Conservation (phyloP, 1,284 basidiomycete genomes). For the Stygiomarasmius scandens region DNA sequence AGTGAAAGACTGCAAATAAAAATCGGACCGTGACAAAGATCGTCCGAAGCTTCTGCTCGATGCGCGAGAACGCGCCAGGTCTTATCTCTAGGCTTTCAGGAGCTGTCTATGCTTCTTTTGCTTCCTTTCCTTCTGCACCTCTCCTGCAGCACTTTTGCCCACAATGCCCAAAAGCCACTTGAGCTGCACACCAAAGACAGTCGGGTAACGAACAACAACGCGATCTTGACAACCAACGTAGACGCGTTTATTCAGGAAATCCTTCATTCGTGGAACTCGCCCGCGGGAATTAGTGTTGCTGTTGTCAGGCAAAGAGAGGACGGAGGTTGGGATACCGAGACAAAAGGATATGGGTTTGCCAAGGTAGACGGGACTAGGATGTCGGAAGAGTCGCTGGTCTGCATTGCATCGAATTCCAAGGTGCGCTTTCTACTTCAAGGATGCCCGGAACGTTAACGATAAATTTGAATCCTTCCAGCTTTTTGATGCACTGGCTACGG, state of each 20-base stretch:
- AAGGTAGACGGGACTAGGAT: background rate
- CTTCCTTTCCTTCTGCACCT: too few relatives aligned
- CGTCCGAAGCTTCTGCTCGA: too few relatives aligned
- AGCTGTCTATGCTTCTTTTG: too few relatives aligned
- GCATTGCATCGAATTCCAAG: conserved; percentile 15
- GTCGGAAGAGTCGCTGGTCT: conserved; percentile 5
- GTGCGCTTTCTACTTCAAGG: conserved; percentile 5
- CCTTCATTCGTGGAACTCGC: conserved; percentile 7
- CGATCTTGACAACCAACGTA: background rate
- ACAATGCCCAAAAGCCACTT: background rate
- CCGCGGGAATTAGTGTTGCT: conserved; percentile 5
- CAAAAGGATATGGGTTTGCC: conserved; percentile 9
- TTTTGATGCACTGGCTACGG: conserved; percentile 22
- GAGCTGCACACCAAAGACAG: background rate
- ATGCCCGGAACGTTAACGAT: too few relatives aligned
- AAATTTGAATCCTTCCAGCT: conserved; percentile 29
- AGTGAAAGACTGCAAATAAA: too few relatives aligned
- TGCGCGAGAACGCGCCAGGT: too few relatives aligned
- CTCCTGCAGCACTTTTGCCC: too few relatives aligned
- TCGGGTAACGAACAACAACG: too few relatives aligned
- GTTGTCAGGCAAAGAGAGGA: conserved; percentile 1
- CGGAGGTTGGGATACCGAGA: conserved; percentile 2
- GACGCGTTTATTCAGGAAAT: conserved; percentile 5
- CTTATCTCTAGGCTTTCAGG: too few relatives aligned
- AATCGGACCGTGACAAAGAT: too few relatives aligned